These are phyloP conservation scores for Pisolithus microcarpus DNA, from an alignment of 768 basidiomycete species.

Conservation along the genomic window DNA sequence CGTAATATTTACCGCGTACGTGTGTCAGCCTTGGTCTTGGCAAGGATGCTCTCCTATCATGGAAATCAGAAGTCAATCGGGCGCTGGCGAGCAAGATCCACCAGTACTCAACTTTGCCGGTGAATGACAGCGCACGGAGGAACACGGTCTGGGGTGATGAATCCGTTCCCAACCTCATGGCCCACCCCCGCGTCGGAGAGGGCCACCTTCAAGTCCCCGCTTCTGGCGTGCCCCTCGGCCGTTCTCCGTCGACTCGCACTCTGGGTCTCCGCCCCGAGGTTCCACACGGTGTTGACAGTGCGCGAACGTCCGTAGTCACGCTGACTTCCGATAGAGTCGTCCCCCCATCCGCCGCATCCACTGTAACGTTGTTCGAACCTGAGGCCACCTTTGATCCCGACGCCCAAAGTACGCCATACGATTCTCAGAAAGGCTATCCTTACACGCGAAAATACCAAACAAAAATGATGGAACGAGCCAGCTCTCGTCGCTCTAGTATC, in stretches of 20 bases:
- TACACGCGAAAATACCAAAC: slow-evolving; percentile 13
- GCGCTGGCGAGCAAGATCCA: slow-evolving; percentile 39
- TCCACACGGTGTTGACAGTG: slow-evolving; percentile 41
- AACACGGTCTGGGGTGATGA: slow-evolving; percentile 46
- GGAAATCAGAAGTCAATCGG: slow-evolving; percentile 48
- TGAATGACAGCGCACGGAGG: slow-evolving; percentile 36
- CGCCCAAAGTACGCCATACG: slow-evolving; percentile 61
- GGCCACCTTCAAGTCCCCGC: slow-evolving; percentile 13
- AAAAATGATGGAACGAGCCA: slow-evolving; percentile 15
- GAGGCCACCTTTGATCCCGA: slow-evolving; percentile 12
- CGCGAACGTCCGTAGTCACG: slow-evolving; percentile 45
- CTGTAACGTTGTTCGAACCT: slow-evolving; percentile 52
- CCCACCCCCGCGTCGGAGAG: slow-evolving; percentile 32
- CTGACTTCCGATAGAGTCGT: slow-evolving; percentile 28
- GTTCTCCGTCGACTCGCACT: slow-evolving; percentile 38
- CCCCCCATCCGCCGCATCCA: slow-evolving; percentile 52
- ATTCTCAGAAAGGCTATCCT: slow-evolving; percentile 26
- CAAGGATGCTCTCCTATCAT: slow-evolving; percentile 50
- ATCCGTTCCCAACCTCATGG: slow-evolving; percentile 25
- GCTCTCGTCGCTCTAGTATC: slow-evolving; percentile 49
- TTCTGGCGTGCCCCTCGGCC: slow-evolving; percentile 17
- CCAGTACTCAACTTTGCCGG: slow-evolving; percentile 34
- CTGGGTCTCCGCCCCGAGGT: slow-evolving; percentile 46
- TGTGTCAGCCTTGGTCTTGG: slow-evolving; percentile 52
- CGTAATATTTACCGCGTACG: slow-evolving; percentile 2